These are phyloP conservation scores for Sporothrix protearum DNA, from an alignment of 2,329 filamentous ascomycete species.

Conservation along the genomic window DNA sequence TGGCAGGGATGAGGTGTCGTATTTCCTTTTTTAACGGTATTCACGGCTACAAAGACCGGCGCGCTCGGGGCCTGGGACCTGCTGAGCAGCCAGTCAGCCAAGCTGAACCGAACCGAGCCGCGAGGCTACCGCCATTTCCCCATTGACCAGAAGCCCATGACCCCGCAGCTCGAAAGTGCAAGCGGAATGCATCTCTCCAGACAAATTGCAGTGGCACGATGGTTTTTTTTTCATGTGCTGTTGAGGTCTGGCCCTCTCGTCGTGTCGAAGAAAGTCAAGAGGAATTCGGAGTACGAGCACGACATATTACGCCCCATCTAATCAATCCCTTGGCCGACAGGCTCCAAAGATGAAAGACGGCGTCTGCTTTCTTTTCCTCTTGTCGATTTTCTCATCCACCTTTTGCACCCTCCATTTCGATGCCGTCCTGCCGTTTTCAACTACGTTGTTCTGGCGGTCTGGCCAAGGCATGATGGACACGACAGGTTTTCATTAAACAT, in stretches of 20 bases:
- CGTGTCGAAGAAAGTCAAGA: neutral
- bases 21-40: neutral
- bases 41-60: neutral
- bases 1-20: no score
- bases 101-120: neutral
- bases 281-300: neutral
- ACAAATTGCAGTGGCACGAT: neutral
- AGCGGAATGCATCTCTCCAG: neutral
- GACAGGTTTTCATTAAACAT: neutral
- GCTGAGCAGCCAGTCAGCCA: neutral
- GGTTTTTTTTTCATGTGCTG: no score
- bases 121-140: neutral
- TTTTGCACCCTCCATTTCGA: neutral
- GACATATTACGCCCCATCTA: neutral
- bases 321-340: conserved; percentile 21
- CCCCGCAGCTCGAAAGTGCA: neutral
- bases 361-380: neutral
- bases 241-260: neutral
- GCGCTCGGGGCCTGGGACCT: neutral
- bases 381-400: neutral
- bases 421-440: neutral
- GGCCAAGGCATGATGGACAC: neutral
- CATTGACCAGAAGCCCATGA: neutral
- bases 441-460: neutral
- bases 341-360: neutral